Base-by-base conservation (phyloP, 495 filamentous ascomycete species). In the Cryomyces antarcticus region DNA sequence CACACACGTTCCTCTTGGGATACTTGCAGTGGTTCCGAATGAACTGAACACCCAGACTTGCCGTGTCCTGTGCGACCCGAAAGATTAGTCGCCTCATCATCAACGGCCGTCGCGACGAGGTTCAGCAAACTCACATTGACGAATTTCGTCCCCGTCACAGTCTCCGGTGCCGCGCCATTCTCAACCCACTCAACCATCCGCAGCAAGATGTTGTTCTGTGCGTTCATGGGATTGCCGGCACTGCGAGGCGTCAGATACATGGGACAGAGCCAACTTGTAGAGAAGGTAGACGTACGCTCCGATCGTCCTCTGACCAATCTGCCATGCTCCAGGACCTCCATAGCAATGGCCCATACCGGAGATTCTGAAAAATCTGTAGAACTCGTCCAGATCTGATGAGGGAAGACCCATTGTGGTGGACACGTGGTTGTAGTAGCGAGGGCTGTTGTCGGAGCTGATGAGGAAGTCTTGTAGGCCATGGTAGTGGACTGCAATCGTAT, bases 351-450 rank as follows among this genome's bases (percentile, higher is more conserved):
- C 42, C 64, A 73, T 71, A 0, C 73, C 75, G 30, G 65, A 64
- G 46, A 77, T 69, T 1, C 63, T 60, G 57, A 77, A 80, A 54
- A 69, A 72, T 40, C 74, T 66, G 38, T 73, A 70, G 52, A 75
- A 77, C 2, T 63, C 60, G 46, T 78, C 72, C 7, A 76, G 52
- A 0, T 65, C 45, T 2, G 52, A 24, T 0, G 65, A 60, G 7
- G 38, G 38, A 7, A 62, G 39, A 4, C 53, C 47, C 65, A 70
- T 69, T 6, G 65, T 61, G 9, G 62, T 47, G 0, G 59, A 48
- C 0, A 75, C 66, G 28, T 61, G 59, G 5, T 50, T 49, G 42
- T 61, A 61, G 42, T 56, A 59, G 11, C 54, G 39, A 4, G 46
- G 41, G 4, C 46, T 50, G 41, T 52, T 57, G 5, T 48, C 44